Evolutionary conservation across 192 early-diverging fungal genomes (phyloP).

Genomic region (Entomortierella lignicola): DNA sequence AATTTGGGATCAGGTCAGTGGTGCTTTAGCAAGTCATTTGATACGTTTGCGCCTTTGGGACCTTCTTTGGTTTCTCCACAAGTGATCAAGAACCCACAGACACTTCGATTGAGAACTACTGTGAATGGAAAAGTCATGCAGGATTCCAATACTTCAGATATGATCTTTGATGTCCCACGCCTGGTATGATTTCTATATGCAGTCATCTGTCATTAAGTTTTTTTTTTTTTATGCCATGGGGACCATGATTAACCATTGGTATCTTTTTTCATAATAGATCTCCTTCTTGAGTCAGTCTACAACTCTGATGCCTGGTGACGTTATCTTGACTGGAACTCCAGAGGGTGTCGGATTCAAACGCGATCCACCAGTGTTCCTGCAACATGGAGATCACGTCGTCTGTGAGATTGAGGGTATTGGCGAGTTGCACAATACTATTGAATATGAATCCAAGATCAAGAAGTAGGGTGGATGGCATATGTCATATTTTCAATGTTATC

Average conservation of each 20-base stretch:
- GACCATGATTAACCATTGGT: background rate
- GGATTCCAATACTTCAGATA: conserved; percentile 62
- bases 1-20: conserved; percentile 63
- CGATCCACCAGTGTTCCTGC: conserved; percentile 63
- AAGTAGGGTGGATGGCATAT: no score
- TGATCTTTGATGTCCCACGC: conserved; percentile 67
- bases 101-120: conserved; percentile 55
- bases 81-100: conserved; percentile 62
- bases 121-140: conserved; percentile 64
- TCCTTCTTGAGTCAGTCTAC: conserved; percentile 72
- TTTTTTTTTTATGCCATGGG: background rate
- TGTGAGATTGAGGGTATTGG: conserved; percentile 68
- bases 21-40: conserved; percentile 73
- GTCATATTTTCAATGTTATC: no score
- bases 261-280: conserved; percentile 23
- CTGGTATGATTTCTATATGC: conserved; percentile 52
- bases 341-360: conserved; percentile 63
- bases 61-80: conserved; percentile 65
- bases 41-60: conserved; percentile 69
- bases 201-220: background rate
- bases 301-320: conserved; percentile 65
- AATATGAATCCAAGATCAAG: conserved; percentile 54
- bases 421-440: conserved; percentile 57
- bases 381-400: conserved; percentile 62
- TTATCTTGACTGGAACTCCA: conserved; percentile 61